Evolutionary conservation across 495 filamentous ascomycete species (phyloP).

Genomic region (Neurospora sp.): DNA sequence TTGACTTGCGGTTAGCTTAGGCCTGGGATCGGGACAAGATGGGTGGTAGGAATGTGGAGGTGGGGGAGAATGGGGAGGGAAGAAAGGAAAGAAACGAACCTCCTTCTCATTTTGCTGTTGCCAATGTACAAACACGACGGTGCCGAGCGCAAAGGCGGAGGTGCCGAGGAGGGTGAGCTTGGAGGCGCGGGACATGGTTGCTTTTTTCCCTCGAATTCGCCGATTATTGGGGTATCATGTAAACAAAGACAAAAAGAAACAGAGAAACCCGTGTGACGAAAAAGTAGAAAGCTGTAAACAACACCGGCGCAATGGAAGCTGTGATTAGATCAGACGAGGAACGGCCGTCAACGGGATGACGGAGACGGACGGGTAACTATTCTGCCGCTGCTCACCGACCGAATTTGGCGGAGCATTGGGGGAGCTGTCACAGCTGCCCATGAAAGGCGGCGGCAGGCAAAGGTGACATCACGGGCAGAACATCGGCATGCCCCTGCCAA

Average conservation of each 20-base stretch:
- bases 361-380: neutral
- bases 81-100: constrained; percentile 37
- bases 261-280: too few species aligned
- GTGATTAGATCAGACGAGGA: neutral
- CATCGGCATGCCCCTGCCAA: neutral
- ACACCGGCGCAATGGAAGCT: neutral
- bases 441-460: neutral
- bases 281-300: neutral
- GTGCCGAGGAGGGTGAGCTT: constrained; percentile 77
- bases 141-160: constrained; percentile 60
- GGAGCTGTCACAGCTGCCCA: too few species aligned
- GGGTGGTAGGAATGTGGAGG: too few species aligned
- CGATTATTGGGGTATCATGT: neutral
- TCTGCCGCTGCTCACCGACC: constrained; percentile 9
- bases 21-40: too few species aligned
- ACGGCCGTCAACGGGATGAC: neutral
- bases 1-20: too few species aligned
- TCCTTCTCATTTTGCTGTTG: constrained; percentile 77
- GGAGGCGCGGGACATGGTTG: constrained; percentile 73
- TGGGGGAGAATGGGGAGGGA: too few species aligned
- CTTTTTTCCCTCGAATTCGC: too few species aligned
- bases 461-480: neutral
- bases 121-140: constrained; percentile 81
- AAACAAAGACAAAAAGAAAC: neutral
- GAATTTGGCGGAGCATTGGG: neutral